Evolutionary conservation across 2,329 filamentous ascomycete genomes (phyloP), one percentile per base, ranked within the genome.

Genomic region (Penicillium sp.): DNA sequence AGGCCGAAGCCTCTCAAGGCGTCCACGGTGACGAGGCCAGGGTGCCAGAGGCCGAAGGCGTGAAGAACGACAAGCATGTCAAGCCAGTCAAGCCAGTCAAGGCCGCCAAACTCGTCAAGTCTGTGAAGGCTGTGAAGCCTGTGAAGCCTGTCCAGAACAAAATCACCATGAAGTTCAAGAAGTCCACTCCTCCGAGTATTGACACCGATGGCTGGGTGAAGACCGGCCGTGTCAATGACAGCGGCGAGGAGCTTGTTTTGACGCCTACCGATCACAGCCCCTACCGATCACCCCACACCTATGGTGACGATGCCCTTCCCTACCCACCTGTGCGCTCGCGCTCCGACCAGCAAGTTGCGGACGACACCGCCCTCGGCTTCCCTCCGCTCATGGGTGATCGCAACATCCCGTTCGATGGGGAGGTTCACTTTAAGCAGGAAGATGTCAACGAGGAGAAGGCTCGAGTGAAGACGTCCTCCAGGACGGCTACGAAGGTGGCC

Each of bases 371-470:
- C 6, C 43, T 58, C 41, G 58, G 61, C 2, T 62, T 51, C 35
- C 57, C 61, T 8, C 61, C 61, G 2, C 47, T 57, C n/a, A 35
- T 63, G 20, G 61, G 61, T 11, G 51, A 54, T 27, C 57, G 59
- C 6, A 63, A 63, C 40, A 40, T 56, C 11, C 61, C 61, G 5
- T 49, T 48, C 11, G 48, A 44, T 7, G 25, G 11, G 1, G 16
- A 22, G 9, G 31, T 36, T 2, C 33, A 48, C 1, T 61, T 60
- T 35, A 11, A 28, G 18, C 31, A 28, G 16, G 55, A 63, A 22
- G 48, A 60, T 14, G 49, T 60, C 7, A 27, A 41, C 3, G 52
- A 53, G 40, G 57, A 58, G 25, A 28, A 46, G 35, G 53, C 52
- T 18, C 48, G 41, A 9, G 43, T 36, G 11, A 30, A 54, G 20